phyloP scores from a whole-genome alignment of 2,329 filamentous ascomycete genomes.

The Shiraia sp. region DNA sequence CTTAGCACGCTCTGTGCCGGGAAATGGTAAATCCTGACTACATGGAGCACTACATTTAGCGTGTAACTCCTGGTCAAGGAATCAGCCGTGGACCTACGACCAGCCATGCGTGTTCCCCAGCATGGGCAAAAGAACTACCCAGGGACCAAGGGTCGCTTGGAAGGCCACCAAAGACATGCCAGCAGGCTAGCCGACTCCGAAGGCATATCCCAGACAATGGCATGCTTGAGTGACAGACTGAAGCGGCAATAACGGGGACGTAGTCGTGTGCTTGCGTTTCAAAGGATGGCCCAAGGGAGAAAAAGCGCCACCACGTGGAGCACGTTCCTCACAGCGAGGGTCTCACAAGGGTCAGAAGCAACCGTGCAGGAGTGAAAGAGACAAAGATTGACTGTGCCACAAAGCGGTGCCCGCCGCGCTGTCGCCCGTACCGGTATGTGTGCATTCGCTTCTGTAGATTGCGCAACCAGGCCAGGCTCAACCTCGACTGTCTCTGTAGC shows the following conservation, averaged over 20 bases:
- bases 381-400: conserved; percentile 17
- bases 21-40: conserved; percentile 13
- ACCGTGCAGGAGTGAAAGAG: conserved; percentile 18
- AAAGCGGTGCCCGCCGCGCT: conserved; percentile 18
- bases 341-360: conserved; percentile 5
- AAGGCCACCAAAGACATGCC: no score
- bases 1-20: conserved; percentile 18
- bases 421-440: conserved; percentile 6
- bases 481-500: no score
- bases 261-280: conserved; percentile 19
- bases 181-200: not conserved
- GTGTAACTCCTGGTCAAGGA: conserved; percentile 5
- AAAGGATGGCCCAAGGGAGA: conserved; percentile 7
- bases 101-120: conserved; percentile 3
- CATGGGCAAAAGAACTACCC: not conserved
- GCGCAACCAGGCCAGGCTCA: conserved; percentile 9
- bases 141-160: no score
- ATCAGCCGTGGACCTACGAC: conserved; percentile 3
- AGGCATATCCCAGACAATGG: not conserved
- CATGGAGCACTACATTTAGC: conserved; percentile 9
- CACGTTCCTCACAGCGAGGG: conserved; percentile 9
- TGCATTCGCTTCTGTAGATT: conserved; percentile 8
- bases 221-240: not conserved
- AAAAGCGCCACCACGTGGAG: conserved; percentile 24
- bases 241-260: conserved; percentile 4